These are phyloP conservation scores for Tylopilus intermedius DNA, from an alignment of 768 basidiomycete species.

Conservation along the genomic window DNA sequence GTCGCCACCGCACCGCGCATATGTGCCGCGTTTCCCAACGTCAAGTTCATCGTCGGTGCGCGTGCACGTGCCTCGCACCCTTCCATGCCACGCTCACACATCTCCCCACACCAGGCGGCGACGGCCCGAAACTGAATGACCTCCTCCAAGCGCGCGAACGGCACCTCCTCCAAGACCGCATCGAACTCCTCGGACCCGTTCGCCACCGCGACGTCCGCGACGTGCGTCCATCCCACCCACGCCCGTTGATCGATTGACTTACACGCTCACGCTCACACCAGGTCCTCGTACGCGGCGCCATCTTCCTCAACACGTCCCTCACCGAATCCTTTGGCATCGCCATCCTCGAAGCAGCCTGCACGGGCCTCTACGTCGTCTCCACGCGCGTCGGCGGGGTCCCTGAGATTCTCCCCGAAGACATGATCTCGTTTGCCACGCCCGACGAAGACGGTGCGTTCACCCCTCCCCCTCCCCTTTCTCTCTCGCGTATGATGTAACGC, in stretches of 20 bases:
- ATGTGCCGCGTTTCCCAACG: slow-evolving; percentile 78
- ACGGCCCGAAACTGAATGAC: slow-evolving; percentile 93
- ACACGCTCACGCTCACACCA: slow-evolving; percentile 23
- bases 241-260: background rate
- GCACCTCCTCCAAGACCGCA: slow-evolving; percentile 81
- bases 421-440: slow-evolving; percentile 93
- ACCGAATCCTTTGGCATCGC: slow-evolving; percentile 97
- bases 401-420: slow-evolving; percentile 87
- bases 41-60: slow-evolving; percentile 81
- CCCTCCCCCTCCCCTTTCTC: background rate
- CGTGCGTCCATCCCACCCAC: slow-evolving; percentile 22
- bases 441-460: slow-evolving; percentile 78
- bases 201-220: slow-evolving; percentile 77
- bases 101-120: slow-evolving; percentile 58
- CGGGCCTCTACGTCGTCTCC: slow-evolving; percentile 89
- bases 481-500: background rate
- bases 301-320: slow-evolving; percentile 92
- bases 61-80: background rate
- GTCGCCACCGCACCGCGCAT: slow-evolving; percentile 90
- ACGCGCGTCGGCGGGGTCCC: slow-evolving; percentile 95
- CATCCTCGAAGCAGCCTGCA: slow-evolving; percentile 94
- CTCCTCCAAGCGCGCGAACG: slow-evolving; percentile 95
- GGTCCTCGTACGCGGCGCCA: slow-evolving; percentile 83
- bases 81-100: background rate
- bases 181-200: slow-evolving; percentile 83